phyloP scores from a whole-genome alignment of 73 alveolate species.

The Stentor coeruleus region DNA sequence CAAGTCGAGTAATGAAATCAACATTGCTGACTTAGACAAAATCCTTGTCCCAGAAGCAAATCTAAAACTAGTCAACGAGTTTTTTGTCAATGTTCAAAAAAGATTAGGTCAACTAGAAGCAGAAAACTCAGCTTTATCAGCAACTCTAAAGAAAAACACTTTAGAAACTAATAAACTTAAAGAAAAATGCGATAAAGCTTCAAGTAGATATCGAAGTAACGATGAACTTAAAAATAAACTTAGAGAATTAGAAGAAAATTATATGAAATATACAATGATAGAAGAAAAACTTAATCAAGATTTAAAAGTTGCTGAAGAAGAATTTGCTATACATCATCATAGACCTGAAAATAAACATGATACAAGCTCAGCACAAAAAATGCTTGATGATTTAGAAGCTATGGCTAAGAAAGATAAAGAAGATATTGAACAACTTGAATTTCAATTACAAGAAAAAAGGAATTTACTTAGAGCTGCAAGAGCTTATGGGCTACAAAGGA shows the following conservation, averaged over 20 bases:
- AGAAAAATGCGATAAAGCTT: constrained; percentile 21
- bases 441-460: background rate
- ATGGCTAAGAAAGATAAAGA: background rate
- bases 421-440: background rate
- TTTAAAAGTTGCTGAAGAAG: background rate
- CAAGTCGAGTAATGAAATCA: background rate
- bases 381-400: background rate
- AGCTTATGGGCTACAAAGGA: background rate
- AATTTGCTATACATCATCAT: background rate
- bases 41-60: background rate
- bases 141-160: background rate
- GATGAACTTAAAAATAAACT: background rate
- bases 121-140: constrained; percentile 9
- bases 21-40: background rate
- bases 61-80: background rate
- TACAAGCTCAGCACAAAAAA: background rate
- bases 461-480: background rate
- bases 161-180: constrained; percentile 6
- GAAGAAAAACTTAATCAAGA: constrained; percentile 3
- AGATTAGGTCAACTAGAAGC: background rate
- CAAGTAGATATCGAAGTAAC: background rate
- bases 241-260: background rate
- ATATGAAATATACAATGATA: background rate
- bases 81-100: constrained; percentile 8
- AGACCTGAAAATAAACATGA: constrained; percentile 15